Base-by-base conservation (phyloP, 208 protist genomes). In the Leishmania mexicana region DNA sequence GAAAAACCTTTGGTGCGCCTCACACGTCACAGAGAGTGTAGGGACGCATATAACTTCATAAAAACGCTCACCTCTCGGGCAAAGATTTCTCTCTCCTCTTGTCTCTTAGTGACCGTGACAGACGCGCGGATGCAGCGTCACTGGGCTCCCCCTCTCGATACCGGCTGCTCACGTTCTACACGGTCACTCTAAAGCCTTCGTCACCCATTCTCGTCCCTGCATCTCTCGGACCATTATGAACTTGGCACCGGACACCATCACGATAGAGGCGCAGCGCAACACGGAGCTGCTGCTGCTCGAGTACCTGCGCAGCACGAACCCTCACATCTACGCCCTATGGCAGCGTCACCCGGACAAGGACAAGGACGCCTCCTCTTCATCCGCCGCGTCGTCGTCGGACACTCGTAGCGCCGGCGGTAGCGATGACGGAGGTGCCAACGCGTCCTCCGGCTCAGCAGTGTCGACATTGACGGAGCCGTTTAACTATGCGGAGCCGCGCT, bases 271-370 rank as follows among this genome's bases (percentile, higher is more conserved):
- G 35, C 92, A 95, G 85, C 87, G 92, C 71, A 88, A 88, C 51
- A 89, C 90, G 19, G 92, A 95, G 79, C 81, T 93, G 45, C 75
- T 82, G 21, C 78, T 95, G 73, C 83, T 95, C n/a, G 73, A 83
- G 24, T 88, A 90, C 40, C 77, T 94, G n/a, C 77, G 78, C 53
- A 57, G 77, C 31, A 88, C 92, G 64, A 84, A 87, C 54, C 87
- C 89, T 3, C 83, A 91, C 35, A 79, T 90, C 15, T 78, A 89
- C 81, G 81, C 81, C 0, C 80, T 95, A n/a, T 93, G 89, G 89
- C 40, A 81, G 28, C 60, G 49, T 17, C 89, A 92, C 76, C 85
- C 87, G 7, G 71, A 80, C 68, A 40, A 84, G 51, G 53, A 75
- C 24, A 62, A 79, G 6, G 58, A 70, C 38, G 53, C n/a, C 15